Evolutionary conservation across 257 asterid genomes (phyloP), one percentile per base, ranked within the genome.

Genomic region (Parsonsia alboflavescens): DNA sequence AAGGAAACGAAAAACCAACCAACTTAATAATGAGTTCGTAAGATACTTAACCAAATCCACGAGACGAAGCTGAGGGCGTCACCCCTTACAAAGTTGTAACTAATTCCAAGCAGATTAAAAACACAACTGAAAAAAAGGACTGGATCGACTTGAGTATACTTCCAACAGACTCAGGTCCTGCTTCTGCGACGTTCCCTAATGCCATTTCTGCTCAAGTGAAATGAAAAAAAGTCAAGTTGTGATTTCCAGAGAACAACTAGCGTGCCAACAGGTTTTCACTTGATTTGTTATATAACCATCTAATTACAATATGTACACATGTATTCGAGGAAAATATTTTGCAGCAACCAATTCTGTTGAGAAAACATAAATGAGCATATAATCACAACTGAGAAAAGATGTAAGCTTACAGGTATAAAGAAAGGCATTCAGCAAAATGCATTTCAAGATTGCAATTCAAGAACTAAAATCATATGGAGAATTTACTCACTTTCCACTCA

Each of bases 151-250:
- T 82, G 54, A 64, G 76, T 73, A 75, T 58, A 61, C 71, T 11
- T 61, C 24, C 64, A 62, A 61, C 30, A 73, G 73, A 82, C 80
- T 91, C 88, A 86, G 85, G 96, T 91, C 86, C 98, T 86, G 97
- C 98, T 93, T 85, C 98, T 86, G 87, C 90, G 96, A 46, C 96
- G 87, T 6, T 91, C 96, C 82, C 87, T 87, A 56, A 85, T 68
- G 73, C 98, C 96, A 74, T 89, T 91, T 74, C 98, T 93, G 96
- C 79, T 84, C 21, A 72, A 26, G 41, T 19, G 22, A 58, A 17
- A 36, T 42, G 58, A 53, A 28, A 33, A 68, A 46, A 69, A 33
- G 33, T 42, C 46, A 42, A n/a, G n/a, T n/a, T n/a, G n/a, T n/a
- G n/a, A n/a, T n/a, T n/a, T n/a, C n/a, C n/a, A n/a, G n/a, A n/a